phyloP scores from a whole-genome alignment of 208 protist species.

The Leishmania braziliensis region DNA sequence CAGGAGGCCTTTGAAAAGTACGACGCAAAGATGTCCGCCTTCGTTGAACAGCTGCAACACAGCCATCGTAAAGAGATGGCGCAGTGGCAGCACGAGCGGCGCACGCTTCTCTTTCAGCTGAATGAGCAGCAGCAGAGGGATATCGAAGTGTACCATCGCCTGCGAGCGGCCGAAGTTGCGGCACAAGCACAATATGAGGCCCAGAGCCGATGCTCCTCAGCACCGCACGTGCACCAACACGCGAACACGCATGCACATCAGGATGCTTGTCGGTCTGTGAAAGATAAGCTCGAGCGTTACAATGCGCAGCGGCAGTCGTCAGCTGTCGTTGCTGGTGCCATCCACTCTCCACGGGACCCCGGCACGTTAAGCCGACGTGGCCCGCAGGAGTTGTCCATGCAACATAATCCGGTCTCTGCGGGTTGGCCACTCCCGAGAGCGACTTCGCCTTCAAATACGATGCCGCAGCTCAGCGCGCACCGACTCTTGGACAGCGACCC shows the following conservation, averaged over 20 bases:
- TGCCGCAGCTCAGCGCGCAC: slow-evolving; percentile 7
- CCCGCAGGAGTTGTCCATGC: not conserved
- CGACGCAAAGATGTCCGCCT: slow-evolving; percentile 43
- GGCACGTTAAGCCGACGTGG: not conserved
- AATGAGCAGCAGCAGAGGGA: slow-evolving; percentile 18
- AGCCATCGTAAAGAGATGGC: slow-evolving; percentile 37
- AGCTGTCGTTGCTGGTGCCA: not conserved
- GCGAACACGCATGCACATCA: not conserved
- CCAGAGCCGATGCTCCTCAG: not conserved
- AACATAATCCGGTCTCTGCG: not conserved
- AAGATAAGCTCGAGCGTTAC: not conserved
- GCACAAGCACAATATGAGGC: slow-evolving; percentile 8
- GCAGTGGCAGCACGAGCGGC: slow-evolving; percentile 43
- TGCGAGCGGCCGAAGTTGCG: slow-evolving; percentile 8
- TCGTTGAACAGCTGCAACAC: slow-evolving; percentile 39
- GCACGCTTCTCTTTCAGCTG: slow-evolving; percentile 36
- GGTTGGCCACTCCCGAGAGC: not conserved
- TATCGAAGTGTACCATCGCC: not conserved
- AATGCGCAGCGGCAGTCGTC: not conserved
- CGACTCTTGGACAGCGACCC: slow-evolving; percentile 11
- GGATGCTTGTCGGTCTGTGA: not conserved
- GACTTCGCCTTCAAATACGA: not conserved
- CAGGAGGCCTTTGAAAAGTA: slow-evolving; percentile 57
- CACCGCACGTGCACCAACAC: not conserved
- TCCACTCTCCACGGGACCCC: not conserved